Base-by-base conservation (phyloP, 331 rosid species). In the Erythrophleum ivorense region DNA sequence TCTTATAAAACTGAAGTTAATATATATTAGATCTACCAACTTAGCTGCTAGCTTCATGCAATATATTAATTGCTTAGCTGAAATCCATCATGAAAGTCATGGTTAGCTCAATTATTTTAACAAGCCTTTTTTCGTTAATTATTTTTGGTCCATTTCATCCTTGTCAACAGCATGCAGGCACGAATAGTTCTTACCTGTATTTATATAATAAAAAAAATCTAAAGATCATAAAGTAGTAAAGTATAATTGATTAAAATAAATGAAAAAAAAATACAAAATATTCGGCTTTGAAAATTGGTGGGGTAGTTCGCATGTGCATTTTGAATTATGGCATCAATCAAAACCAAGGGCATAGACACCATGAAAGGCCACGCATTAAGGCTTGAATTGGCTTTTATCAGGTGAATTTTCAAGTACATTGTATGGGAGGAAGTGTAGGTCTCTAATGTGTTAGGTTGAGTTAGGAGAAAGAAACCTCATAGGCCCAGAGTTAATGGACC, bases 301-400 rank as follows among this genome's bases (percentile, higher is more conserved):
- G 78, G 85, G 82, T 77, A 10, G 86, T 49, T 83, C 64, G 78
- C 85, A 81, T 68, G 89, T 81, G 83, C 55, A 64, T 43, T 75
- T 29, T 60, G 67, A 60, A 29, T 60, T 10, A 29, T 10, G 4
- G 67, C 9, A 4, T 60, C 18, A 21, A 75, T 73, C 6, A 69
- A 68, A 53, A 75, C 46, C 45, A 76, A 13, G n/a, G 67, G 34
- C 11, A 74, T 49, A 57, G 45, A 80, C 41, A 54, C 65, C 80
- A 19, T 24, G 29, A 38, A 68, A 83, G 68, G 36, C 40, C 67
- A 29, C 67, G 40, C 67, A 60, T 60, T 11, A 9, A 10, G 16
- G n/a, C 15, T 77, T 49, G 50, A 66, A 77, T 77, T 40, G 29
- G 29, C 71, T 75, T 71, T 82, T 60, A 29, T 12, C 68, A 36